These are phyloP conservation scores for Draba incana DNA, from an alignment of 345 rosid species.

Conservation along the genomic window DNA sequence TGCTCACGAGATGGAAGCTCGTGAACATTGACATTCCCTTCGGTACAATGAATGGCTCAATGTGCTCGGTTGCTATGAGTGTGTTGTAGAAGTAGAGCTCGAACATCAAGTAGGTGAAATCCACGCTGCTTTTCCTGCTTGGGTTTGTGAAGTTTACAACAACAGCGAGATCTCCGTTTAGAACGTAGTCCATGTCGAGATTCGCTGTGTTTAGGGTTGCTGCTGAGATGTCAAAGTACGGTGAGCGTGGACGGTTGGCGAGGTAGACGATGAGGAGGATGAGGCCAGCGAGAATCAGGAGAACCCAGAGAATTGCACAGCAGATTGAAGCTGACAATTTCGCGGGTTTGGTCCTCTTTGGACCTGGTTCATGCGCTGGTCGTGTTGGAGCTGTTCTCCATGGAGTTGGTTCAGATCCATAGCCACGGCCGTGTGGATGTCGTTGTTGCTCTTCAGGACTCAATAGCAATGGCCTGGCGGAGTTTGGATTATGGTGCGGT, in stretches of 20 bases:
- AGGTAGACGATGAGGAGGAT: conserved; percentile 72
- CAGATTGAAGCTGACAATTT: conserved; percentile 56
- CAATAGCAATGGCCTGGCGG: conserved; percentile 15
- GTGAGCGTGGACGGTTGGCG: conserved; percentile 72
- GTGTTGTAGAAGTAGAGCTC: conserved; percentile 68
- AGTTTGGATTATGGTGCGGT: conserved; percentile 32
- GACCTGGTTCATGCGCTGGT: conserved; percentile 28
- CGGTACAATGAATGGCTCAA: conserved; percentile 69
- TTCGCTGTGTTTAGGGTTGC: conserved; percentile 79
- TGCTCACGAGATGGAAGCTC: conserved; percentile 63
- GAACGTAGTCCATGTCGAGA: conserved; percentile 63
- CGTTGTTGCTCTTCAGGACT: conserved; percentile 37
- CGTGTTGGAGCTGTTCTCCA: conserved; percentile 33
- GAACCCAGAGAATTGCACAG: conserved; percentile 62
- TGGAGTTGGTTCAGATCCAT: conserved; percentile 35
- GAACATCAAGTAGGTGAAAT: conserved; percentile 59
- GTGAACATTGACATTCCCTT: conserved; percentile 50
- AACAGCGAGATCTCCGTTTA: conserved; percentile 68
- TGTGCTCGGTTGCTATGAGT: conserved; percentile 63
- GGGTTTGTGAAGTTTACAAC: conserved; percentile 91
- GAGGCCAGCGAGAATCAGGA: conserved; percentile 65
- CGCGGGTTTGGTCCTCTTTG: conserved; percentile 43
- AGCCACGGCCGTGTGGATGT: conserved; percentile 8
- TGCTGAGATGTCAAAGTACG: conserved; percentile 59
- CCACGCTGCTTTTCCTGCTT: conserved; percentile 70